Base-by-base conservation (phyloP, 257 asterid genomes). In the Primulina tabacum region DNA sequence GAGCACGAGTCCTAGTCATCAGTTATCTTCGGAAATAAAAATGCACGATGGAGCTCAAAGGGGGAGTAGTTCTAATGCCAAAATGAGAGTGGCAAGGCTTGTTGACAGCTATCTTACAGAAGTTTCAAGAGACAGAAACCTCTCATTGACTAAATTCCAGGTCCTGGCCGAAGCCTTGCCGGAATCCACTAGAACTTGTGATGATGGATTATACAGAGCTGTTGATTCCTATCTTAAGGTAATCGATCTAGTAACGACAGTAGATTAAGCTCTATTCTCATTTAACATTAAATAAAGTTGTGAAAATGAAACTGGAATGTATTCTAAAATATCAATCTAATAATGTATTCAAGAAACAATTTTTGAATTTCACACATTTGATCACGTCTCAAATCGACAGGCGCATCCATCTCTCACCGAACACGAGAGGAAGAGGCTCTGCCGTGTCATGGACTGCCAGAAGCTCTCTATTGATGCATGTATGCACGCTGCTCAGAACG, bases 401-500 rank as follows among this genome's bases (percentile, higher is more conserved):
- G 97, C 97, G 0, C 98, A 92, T 75, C 96, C 96, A 40, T 81
- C 84, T 0, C 92, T 92, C 1, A 86, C 96, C 18, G 96, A 92
- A 71, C 96, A 92, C 12, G 98, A 92, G 75, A 74, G 98, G 74
- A 92, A 92, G 85, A 82, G 96, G 79, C 88, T 93, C 3, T 90
- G 96, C 82, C 89, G 97, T 0, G 97, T 87, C 62, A 90, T 93
- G 99, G 97, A 93, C 60, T 86, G 99, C 81, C 96, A 90, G 80
- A 93, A 93, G 62, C 99, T 93, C 35, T 90, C 99, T 0, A 84
- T 93, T 0, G 99, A 93, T 61, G 99, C 96, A 4, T 89, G 99
- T 64, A 89, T 90, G 99, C 99, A 93, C 14, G 99, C 96, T 0
- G 99, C 99, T 0, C 97, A 90, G 61, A 93, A 90, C 62, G 97